Conservation (phyloP, 495 filamentous ascomycete genomes). For the Podospora sp. region DNA sequence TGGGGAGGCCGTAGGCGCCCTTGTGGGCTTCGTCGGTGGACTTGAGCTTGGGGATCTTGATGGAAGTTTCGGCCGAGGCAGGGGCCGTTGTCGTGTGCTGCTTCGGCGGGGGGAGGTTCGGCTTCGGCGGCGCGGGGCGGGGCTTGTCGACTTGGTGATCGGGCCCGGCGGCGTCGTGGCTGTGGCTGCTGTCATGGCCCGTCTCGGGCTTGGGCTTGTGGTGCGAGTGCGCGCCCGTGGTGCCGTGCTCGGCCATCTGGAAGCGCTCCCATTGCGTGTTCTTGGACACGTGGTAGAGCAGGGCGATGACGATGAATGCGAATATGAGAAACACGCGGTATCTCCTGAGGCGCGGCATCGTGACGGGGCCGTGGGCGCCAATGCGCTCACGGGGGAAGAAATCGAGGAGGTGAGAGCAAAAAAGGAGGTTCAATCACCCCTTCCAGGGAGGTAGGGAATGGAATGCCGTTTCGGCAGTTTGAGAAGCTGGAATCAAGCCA, state of each 20-base stretch:
- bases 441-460: too few species aligned
- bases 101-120: background rate
- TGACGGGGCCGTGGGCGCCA: constrained; percentile 18
- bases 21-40: constrained; percentile 30
- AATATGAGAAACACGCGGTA: constrained; percentile 76
- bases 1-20: constrained; percentile 33
- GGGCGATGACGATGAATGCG: constrained; percentile 63
- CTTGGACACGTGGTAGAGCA: constrained; percentile 65
- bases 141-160: background rate
- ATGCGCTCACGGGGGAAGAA: background rate
- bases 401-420: background rate
- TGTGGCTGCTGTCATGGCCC: constrained; percentile 13
- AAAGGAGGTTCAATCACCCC: background rate
- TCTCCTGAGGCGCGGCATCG: constrained; percentile 75
- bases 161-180: constrained; percentile 8
- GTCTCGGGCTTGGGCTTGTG: constrained; percentile 11
- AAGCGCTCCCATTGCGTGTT: constrained; percentile 52
- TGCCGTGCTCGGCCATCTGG: constrained; percentile 28
- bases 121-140: too few species aligned
- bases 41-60: constrained; percentile 46
- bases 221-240: background rate
- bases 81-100: background rate
- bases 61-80: constrained; percentile 12
- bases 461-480: background rate
- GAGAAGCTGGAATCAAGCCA: background rate